phyloP scores from a whole-genome alignment of 1,284 basidiomycete genomes.

The Trametes hirsuta region DNA sequence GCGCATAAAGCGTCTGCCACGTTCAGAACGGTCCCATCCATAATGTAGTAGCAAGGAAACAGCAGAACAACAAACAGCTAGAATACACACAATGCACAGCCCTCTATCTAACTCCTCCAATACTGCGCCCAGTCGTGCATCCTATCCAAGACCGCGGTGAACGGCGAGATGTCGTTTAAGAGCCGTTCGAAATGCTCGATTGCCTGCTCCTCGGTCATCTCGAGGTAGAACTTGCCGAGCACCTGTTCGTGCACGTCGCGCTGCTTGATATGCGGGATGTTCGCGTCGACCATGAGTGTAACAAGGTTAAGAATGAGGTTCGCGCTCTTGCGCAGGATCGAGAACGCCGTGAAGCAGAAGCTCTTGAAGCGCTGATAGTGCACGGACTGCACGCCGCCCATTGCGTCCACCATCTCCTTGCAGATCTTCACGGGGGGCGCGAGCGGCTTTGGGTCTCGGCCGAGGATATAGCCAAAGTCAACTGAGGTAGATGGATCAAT shows the following conservation, averaged over 20 bases:
- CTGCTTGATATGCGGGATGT: conserved; percentile 96
- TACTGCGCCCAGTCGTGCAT: conserved; percentile 90
- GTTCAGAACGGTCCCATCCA: neutral
- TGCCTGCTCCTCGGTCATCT: conserved; percentile 94
- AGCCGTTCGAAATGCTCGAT: conserved; percentile 96
- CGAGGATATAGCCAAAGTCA: conserved; percentile 98
- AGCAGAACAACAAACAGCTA: neutral
- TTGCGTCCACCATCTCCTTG: conserved; percentile 99
- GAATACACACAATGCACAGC: neutral
- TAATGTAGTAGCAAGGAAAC: neutral
- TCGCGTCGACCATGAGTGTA: conserved; percentile 96
- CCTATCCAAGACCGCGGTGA: conserved; percentile 90
- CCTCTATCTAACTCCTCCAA: conserved; percentile 61
- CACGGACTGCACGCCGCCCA: conserved; percentile 93
- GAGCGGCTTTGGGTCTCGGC: conserved; percentile 97
- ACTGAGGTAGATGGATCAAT: conserved; percentile 52
- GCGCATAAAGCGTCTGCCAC: neutral
- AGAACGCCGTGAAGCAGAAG: conserved; percentile 96
- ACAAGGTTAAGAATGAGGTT: conserved; percentile 97
- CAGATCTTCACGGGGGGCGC: conserved; percentile 98
- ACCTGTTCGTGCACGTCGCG: conserved; percentile 87
- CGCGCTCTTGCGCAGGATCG: conserved; percentile 94
- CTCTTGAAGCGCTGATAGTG: conserved; percentile 96
- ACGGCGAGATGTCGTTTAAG: conserved; percentile 93
- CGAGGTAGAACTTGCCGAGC: conserved; percentile 95